Evolutionary conservation across 1,284 basidiomycete species (phyloP).

Genomic region (Sutorius eximius): DNA sequence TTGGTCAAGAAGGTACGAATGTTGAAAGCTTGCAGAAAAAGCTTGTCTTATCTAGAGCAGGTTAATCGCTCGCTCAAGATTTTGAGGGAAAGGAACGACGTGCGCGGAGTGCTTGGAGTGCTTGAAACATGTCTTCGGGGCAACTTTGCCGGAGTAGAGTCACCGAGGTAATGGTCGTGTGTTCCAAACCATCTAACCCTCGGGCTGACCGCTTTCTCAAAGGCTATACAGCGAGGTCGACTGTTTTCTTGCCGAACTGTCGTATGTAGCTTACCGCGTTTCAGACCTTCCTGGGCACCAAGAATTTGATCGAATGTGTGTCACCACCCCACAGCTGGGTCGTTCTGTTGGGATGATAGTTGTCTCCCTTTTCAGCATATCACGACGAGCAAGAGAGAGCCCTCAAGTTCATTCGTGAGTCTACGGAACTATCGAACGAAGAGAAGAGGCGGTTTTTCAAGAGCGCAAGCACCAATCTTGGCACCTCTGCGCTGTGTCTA

Average conservation of each 20-base stretch:
- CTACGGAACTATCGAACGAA: conserved; percentile 73
- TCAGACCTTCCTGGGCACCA: conserved; percentile 88
- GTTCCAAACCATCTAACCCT: background rate
- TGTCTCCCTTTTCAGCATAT: conserved; percentile 54
- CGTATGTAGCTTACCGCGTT: conserved; percentile 5
- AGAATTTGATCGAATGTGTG: conserved; percentile 80
- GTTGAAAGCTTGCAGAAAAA: background rate
- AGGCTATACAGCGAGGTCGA: conserved; percentile 87
- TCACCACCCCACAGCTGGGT: background rate
- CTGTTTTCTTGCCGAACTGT: conserved; percentile 1
- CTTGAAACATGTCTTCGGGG: conserved; percentile 89
- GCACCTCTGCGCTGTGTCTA: conserved; percentile 88
- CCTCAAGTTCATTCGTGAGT: conserved; percentile 73
- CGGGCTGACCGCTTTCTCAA: conserved; percentile 6
- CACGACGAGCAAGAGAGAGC: conserved; percentile 76
- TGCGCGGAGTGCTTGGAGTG: conserved; percentile 83
- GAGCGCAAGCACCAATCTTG: conserved; percentile 85
- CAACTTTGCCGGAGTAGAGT: conserved; percentile 96
- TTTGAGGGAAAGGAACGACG: conserved; percentile 72
- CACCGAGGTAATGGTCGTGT: conserved; percentile 52
- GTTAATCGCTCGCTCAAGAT: conserved; percentile 65
- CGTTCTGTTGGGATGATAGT: conserved; percentile 1
- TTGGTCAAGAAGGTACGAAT: conserved; percentile 68
- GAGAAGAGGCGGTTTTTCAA: conserved; percentile 95
- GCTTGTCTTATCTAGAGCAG: conserved; percentile 32